phyloP scores from a whole-genome alignment of 2,329 filamentous ascomycete species.

The Cryphonectria nitschkei region DNA sequence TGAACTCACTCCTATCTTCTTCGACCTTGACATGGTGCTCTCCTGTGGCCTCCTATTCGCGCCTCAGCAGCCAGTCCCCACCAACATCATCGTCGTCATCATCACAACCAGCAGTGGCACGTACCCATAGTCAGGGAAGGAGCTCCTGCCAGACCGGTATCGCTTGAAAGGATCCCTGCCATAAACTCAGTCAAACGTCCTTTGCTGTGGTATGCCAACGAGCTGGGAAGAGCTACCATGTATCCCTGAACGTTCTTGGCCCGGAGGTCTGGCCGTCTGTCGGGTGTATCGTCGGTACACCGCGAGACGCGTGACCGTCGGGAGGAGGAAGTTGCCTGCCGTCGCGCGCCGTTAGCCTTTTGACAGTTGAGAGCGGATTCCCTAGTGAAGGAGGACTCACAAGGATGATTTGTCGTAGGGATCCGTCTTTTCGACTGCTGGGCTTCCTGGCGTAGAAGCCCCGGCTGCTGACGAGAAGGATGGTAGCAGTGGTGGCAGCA shows the following conservation, averaged over 20 bases:
- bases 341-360: neutral
- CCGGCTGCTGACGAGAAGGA: neutral
- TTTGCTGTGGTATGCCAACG: neutral
- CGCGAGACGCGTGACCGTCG: neutral
- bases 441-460: neutral
- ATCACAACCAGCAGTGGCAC: slow-evolving; percentile 8
- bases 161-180: slow-evolving; percentile 26
- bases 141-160: slow-evolving; percentile 43
- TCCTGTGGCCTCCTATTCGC: slow-evolving; percentile 20
- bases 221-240: slow-evolving; percentile 9
- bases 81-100: slow-evolving; percentile 10
- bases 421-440: neutral
- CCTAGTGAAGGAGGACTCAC: neutral
- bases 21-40: slow-evolving; percentile 14
- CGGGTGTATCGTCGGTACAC: neutral
- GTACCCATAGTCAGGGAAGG: slow-evolving; percentile 49
- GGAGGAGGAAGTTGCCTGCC: neutral
- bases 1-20: slow-evolving; percentile 1
- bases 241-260: neutral
- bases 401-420: too few relatives aligned
- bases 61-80: slow-evolving; percentile 3
- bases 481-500: neutral
- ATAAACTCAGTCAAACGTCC: slow-evolving; percentile 14
- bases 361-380: neutral
- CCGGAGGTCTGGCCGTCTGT: neutral